Percentiles rank a stretch among this genome's conserved stretches.
Evolutionary conservation across 2,329 filamentous ascomycete species (phyloP).

Genomic region (Corinectria fuckeliana): DNA sequence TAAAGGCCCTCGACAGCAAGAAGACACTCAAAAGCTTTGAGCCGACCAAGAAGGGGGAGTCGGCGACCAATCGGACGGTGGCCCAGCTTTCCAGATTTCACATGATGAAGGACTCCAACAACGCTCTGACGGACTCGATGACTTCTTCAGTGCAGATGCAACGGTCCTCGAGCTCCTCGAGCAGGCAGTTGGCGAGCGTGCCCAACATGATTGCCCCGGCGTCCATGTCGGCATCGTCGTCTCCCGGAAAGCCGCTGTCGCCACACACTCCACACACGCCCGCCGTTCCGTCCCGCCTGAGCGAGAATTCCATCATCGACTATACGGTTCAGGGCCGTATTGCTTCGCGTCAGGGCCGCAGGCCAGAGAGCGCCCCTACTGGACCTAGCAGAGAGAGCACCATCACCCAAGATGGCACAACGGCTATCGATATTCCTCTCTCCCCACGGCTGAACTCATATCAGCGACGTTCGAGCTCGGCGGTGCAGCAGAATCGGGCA

Average conservation of each 20-base stretch:
- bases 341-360: slow-evolving; percentile 39
- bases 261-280: slow-evolving; percentile 93
- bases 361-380: slow-evolving; percentile 35
- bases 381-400: slow-evolving; percentile 46
- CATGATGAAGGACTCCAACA: slow-evolving; percentile 87
- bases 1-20: slow-evolving; percentile 86
- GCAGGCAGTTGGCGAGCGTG: slow-evolving; percentile 64
- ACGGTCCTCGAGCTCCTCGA: slow-evolving; percentile 78
- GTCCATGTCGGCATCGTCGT: slow-evolving; percentile 84
- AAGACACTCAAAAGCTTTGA: slow-evolving; percentile 87
- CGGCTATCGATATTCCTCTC: slow-evolving; percentile 75
- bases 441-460: slow-evolving; percentile 67
- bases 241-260: slow-evolving; percentile 87
- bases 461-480: slow-evolving; percentile 71
- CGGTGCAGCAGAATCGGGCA: slow-evolving; percentile 66
- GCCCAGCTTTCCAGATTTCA: slow-evolving; percentile 87
- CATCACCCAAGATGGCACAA: slow-evolving; percentile 60
- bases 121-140: slow-evolving; percentile 89
- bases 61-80: slow-evolving; percentile 75
- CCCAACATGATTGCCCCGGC: slow-evolving; percentile 74
- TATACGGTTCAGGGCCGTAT: slow-evolving; percentile 41
- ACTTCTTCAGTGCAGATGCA: slow-evolving; percentile 87
- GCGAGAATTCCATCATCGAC: slow-evolving; percentile 78
- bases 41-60: slow-evolving; percentile 68
- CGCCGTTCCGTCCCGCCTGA: slow-evolving; percentile 90